Percentiles rank a stretch among this genome's conserved stretches.
Conservation (phyloP, 495 filamentous ascomycete species). For the Xylaria acuta region DNA sequence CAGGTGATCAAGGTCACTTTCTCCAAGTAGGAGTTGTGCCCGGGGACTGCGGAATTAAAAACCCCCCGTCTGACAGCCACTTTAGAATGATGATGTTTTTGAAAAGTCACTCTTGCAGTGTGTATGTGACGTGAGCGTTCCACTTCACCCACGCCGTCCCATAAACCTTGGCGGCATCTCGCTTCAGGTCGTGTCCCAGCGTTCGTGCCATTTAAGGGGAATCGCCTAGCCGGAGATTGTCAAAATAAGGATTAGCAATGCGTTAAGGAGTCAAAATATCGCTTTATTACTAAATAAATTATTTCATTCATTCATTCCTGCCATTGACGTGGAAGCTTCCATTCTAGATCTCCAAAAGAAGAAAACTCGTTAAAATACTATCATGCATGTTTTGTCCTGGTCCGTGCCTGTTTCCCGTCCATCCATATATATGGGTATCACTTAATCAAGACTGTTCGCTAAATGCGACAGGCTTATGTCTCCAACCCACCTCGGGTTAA, state of each 20-base stretch:
- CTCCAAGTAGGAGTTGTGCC: not conserved
- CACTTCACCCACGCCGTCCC: too few relatives aligned
- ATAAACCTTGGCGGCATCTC: too few relatives aligned
- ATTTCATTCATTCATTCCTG: not conserved
- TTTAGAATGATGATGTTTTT: too few relatives aligned
- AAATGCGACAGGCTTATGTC: not conserved
- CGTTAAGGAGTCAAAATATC: not conserved
- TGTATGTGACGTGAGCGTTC: too few relatives aligned
- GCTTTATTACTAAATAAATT: too few relatives aligned
- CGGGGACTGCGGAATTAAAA: too few relatives aligned
- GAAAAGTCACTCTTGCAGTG: too few relatives aligned
- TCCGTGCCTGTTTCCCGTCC: not conserved
- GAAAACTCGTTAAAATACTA: not conserved
- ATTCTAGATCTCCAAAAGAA: not conserved
- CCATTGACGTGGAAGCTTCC: not conserved
- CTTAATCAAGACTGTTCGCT: not conserved
- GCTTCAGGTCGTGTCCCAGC: not conserved
- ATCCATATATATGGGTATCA: too few relatives aligned
- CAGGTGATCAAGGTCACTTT: constrained; percentile 1
- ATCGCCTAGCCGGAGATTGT: not conserved
- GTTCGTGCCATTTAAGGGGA: not conserved
- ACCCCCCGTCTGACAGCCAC: too few relatives aligned
- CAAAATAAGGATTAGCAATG: not conserved
- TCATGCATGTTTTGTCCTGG: not conserved
- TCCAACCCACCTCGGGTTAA: not conserved